These are phyloP conservation scores for Fusarium caatingaense DNA, from an alignment of 2,329 filamentous ascomycete species.

Conservation along the genomic window DNA sequence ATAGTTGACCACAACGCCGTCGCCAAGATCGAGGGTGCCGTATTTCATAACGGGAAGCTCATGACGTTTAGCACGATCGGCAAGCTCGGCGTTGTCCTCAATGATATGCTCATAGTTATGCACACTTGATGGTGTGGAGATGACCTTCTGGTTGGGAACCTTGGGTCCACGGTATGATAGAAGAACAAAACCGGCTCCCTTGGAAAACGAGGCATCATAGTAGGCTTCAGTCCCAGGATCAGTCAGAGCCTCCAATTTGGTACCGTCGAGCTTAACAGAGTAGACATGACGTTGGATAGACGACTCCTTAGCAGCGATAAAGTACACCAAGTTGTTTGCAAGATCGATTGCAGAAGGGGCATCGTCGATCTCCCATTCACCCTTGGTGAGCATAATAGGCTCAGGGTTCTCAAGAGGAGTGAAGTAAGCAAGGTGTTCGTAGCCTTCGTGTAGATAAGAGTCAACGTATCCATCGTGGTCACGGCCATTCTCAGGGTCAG, in stretches of 20 bases:
- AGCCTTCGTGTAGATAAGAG: constrained; percentile 84
- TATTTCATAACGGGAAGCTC: constrained; percentile 87
- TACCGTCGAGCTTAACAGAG: constrained; percentile 85
- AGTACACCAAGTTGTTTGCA: constrained; percentile 89
- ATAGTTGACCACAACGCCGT: constrained; percentile 76
- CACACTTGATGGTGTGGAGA: constrained; percentile 80
- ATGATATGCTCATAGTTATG: constrained; percentile 75
- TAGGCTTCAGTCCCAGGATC: constrained; percentile 79
- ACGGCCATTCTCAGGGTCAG: constrained; percentile 80
- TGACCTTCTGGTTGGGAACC: constrained; percentile 90
- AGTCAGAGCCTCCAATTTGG: constrained; percentile 77
- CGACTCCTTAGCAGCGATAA: constrained; percentile 85
- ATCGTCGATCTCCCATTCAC: constrained; percentile 90
- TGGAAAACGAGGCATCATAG: constrained; percentile 86
- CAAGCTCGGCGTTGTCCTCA: constrained; percentile 80
- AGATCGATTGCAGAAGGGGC: constrained; percentile 88
- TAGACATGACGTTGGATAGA: constrained; percentile 94
- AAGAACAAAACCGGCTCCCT: constrained; percentile 83
- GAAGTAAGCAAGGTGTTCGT: constrained; percentile 94
- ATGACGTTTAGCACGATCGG: constrained; percentile 75
- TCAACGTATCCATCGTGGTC: constrained; percentile 92
- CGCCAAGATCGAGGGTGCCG: constrained; percentile 82
- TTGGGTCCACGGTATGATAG: constrained; percentile 85
- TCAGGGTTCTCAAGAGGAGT: constrained; percentile 83
- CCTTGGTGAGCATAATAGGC: constrained; percentile 88